A percentile compares a stretch with the other conserved stretches of the same genome.
Evolutionary conservation across 176 grass and related monocot species (phyloP).

Genomic region (Juncus effusus): DNA sequence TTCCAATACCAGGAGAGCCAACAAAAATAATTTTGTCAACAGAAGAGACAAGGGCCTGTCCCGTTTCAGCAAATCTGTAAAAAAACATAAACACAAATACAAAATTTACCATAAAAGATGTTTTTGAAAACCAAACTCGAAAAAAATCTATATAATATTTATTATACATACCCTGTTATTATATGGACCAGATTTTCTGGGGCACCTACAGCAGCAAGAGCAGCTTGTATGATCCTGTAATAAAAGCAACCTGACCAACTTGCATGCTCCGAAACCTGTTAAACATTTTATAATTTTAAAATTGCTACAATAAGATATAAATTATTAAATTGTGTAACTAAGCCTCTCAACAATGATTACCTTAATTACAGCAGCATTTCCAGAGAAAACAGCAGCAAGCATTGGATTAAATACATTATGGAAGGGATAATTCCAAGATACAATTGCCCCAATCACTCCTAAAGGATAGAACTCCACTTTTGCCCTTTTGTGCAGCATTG

Average conservation of each 20-base stretch:
- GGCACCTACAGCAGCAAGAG: conserved; percentile 89
- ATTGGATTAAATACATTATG: conserved; percentile 96
- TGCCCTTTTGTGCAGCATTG: conserved; percentile 91
- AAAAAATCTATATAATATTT: conserved; percentile 16
- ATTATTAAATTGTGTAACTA: neutral
- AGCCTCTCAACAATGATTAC: conserved; percentile 36
- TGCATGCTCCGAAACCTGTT: conserved; percentile 89
- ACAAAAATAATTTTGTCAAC: conserved; percentile 99
- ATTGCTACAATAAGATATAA: neutral
- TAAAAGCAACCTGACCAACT: conserved; percentile 99
- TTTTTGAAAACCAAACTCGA: neutral
- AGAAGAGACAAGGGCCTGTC: conserved; percentile 93
- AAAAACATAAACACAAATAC: conserved; percentile 12
- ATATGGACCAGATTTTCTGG: conserved; percentile 94
- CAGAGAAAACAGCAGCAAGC: conserved; percentile 86
- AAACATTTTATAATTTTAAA: neutral
- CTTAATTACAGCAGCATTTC: conserved; percentile 99
- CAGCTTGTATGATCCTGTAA: conserved; percentile 89
- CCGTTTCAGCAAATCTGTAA: conserved; percentile 86
- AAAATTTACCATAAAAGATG: conserved; percentile 9
- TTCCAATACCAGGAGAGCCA: conserved; percentile 94
- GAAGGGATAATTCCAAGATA: conserved; percentile 99
- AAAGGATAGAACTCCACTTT: conserved; percentile 97
- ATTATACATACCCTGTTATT: conserved; percentile 69
- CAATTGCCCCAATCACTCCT: conserved; percentile 92